Evolutionary conservation across 2,329 filamentous ascomycete species (phyloP), one percentile per base, ranked within the genome.

Genomic region (Pyricularia pennisetigena): DNA sequence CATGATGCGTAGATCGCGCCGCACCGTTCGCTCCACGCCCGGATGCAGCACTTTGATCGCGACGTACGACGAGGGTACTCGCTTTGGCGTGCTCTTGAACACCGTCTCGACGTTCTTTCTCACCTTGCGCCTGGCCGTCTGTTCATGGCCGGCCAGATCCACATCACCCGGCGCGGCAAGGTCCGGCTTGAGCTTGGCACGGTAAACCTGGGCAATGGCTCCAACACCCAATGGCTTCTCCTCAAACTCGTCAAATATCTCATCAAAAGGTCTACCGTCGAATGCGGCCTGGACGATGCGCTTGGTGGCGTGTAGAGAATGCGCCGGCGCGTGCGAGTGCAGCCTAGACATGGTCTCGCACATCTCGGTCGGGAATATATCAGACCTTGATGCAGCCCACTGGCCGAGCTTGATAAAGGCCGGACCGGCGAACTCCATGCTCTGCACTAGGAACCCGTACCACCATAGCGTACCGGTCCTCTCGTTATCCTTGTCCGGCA

Each of bases 341-440:
- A 99, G 85, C 70, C 93, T 91, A 1, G 94, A 97, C 94, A 99
- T 95, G 76, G 94, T 88, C 62, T 86, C 86, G 79, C 95, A 99
- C 86, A 99, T 88, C 77, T 97, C 89, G 26, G 86, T 90, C 1
- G 95, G 95, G 76, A 99, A 99, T 75, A 99, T 97, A 78, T 99
- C 95, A 61, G 94, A 92, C 76, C 95, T 86, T 5, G 95, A 98
- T 3, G 95, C 95, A 23, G 95, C 95, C 95, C 95, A 99, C 88
- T 99, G 95, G 20, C 95, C 95, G 68, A 99, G 87, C 88, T 99
- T 99, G 80, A 99, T 99, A 75, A 99, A 99, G 0, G 95, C 93
- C 63, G 95, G 94, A 0, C 95, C 95, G 23, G 94, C 93, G 75
- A 89, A 85, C 79, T 99, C 94, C 95, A 99, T 98, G 30, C 90